These are phyloP conservation scores for Trametes sp. DNA, from an alignment of 1,284 basidiomycete genomes.

Conservation along the genomic window DNA sequence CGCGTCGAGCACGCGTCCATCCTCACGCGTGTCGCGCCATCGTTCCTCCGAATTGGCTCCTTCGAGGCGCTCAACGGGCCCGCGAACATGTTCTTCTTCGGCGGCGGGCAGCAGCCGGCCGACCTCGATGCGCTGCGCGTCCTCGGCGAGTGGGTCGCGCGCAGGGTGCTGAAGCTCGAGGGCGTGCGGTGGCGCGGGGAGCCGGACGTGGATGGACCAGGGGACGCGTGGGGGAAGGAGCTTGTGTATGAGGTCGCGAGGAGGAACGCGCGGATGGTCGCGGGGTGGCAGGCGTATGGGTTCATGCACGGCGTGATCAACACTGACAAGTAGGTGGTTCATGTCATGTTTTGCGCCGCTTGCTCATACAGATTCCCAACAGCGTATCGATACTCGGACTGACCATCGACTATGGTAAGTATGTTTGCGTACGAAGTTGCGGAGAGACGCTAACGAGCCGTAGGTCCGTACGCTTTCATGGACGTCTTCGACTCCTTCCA, in stretches of 20 bases:
- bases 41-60: constrained; percentile 92
- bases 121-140: constrained; percentile 77
- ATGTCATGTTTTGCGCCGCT: background rate
- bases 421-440: no score
- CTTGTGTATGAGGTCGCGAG: constrained; percentile 81
- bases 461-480: constrained; percentile 95
- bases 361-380: no score
- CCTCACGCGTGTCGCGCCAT: constrained; percentile 85
- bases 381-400: constrained; percentile 87
- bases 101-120: constrained; percentile 76
- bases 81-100: constrained; percentile 70
- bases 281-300: constrained; percentile 93
- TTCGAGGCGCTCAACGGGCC: constrained; percentile 90
- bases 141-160: constrained; percentile 78
- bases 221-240: constrained; percentile 69
- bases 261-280: constrained; percentile 91
- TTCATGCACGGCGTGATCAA: constrained; percentile 98
- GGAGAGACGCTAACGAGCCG: constrained; percentile 7
- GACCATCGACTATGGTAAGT: constrained; percentile 89
- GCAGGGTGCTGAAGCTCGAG: constrained; percentile 62
- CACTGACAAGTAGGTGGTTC: constrained; percentile 85
- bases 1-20: constrained; percentile 82
- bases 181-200: constrained; percentile 42
- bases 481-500: constrained; percentile 86
- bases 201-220: constrained; percentile 42